phyloP scores from a whole-genome alignment of 2,329 filamentous ascomycete genomes.

The Thelonectria rubi region DNA sequence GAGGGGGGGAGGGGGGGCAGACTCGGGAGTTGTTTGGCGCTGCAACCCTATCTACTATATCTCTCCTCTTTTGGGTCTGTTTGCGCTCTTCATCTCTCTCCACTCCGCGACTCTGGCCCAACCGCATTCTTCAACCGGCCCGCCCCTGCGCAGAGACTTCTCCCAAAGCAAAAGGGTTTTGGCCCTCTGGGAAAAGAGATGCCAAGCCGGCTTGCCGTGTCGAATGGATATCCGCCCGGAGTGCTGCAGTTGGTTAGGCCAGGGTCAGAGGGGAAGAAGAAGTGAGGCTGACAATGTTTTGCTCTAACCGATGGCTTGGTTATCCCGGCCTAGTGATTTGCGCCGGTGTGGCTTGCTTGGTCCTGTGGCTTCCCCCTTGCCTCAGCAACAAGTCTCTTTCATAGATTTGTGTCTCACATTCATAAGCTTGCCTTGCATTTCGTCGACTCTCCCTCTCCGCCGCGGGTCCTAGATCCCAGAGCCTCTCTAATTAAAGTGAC shows the following conservation, averaged over 20 bases:
- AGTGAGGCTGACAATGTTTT: neutral
- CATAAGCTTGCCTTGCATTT: no score
- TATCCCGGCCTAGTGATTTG: neutral
- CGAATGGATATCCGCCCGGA: neutral
- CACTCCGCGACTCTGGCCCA: neutral
- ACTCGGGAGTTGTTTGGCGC: neutral
- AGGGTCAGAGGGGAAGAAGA: neutral
- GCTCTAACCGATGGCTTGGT: slow-evolving; percentile 14
- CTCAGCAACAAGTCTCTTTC: no score
- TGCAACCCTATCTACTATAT: neutral
- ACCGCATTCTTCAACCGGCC: no score
- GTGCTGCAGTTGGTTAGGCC: neutral
- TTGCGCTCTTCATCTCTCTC: no score
- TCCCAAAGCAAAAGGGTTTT: no score
- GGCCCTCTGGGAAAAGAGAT: no score
- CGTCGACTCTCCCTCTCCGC: no score
- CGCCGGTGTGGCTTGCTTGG: slow-evolving; percentile 25
- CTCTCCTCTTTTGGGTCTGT: neutral
- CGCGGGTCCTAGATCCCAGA: no score
- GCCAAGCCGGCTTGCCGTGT: slow-evolving; percentile 10
- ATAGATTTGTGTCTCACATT: neutral
- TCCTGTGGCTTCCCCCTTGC: neutral
- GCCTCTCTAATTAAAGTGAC: no score
- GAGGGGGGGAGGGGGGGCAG: neutral
- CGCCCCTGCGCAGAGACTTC: slow-evolving; percentile 9